A percentile compares a stretch with the other conserved stretches of the same genome.
phyloP scores from a whole-genome alignment of 129 eudicot species.

The Escallonia rubra region DNA sequence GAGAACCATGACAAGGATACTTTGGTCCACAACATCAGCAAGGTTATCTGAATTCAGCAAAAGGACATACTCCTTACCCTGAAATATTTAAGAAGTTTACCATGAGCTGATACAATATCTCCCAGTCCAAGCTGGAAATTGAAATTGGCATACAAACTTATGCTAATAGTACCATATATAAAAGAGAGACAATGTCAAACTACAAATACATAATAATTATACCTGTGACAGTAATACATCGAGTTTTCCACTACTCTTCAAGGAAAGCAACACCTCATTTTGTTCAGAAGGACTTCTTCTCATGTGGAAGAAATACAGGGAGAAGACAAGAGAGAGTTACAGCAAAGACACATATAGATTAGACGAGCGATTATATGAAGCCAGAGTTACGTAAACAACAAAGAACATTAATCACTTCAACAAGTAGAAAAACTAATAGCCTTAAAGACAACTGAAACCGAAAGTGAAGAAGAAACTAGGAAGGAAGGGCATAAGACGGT shows the following conservation, averaged over 20 bases:
- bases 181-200: too few relatives aligned
- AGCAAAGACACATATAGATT: not conserved
- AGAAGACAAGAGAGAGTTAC: slow-evolving; percentile 4
- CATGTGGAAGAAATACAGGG: slow-evolving; percentile 1
- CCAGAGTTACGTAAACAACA: too few relatives aligned
- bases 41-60: slow-evolving; percentile 95
- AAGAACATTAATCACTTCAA: too few relatives aligned
- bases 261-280: slow-evolving; percentile 89
- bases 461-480: too few relatives aligned
- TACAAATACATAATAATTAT: too few relatives aligned
- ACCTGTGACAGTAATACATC: slow-evolving; percentile 81
- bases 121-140: too few relatives aligned
- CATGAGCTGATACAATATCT: too few relatives aligned
- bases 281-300: slow-evolving; percentile 97
- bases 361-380: not conserved
- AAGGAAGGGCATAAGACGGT: too few relatives aligned
- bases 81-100: not conserved
- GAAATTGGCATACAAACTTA: too few relatives aligned
- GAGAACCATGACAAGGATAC: slow-evolving; percentile 43
- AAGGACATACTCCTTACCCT: slow-evolving; percentile 97
- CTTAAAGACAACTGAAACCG: too few relatives aligned
- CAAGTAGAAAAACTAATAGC: too few relatives aligned
- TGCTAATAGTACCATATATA: too few relatives aligned
- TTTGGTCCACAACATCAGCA: slow-evolving; percentile 89
- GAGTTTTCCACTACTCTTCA: slow-evolving; percentile 93